Evolutionary conservation across 2,329 filamentous ascomycete genomes (phyloP).

Genomic region (Akanthomyces lecanii): DNA sequence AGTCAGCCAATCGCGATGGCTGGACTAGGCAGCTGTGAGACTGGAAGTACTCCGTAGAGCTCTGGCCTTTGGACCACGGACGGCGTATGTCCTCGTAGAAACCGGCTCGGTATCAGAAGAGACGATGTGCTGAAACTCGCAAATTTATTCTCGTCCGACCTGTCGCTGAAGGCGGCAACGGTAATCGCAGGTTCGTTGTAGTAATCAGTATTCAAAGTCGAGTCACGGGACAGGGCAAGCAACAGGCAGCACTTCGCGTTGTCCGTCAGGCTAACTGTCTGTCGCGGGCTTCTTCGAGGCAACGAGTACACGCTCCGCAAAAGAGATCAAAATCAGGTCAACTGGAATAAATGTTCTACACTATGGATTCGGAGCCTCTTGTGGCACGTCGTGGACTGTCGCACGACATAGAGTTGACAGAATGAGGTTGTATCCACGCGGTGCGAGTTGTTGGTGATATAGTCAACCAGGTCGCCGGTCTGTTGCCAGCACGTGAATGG

Average conservation of each 20-base stretch:
- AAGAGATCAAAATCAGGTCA: not conserved
- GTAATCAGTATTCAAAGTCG: not conserved
- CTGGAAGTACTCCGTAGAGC: not conserved
- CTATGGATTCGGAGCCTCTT: not conserved
- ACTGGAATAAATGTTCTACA: not conserved
- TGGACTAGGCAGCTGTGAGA: not conserved
- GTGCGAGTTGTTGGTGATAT: not conserved
- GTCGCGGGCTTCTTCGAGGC: not conserved
- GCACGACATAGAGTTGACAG: not conserved
- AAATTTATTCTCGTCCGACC: not conserved
- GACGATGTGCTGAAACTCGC: not conserved
- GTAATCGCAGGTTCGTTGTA: not conserved
- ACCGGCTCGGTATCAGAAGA: too few relatives aligned
- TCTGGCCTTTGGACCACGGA: not conserved
- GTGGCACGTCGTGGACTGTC: constrained; percentile 5
- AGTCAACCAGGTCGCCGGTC: not conserved
- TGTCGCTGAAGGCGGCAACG: not conserved
- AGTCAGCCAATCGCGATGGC: not conserved
- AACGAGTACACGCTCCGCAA: not conserved
- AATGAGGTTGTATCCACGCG: not conserved
- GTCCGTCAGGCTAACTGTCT: not conserved
- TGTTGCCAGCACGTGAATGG: constrained; percentile 9
- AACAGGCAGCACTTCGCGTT: not conserved
- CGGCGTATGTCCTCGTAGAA: not conserved
- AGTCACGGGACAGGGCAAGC: not conserved